Conservation (phyloP, 306 rosid species). For the Myrica gale region DNA sequence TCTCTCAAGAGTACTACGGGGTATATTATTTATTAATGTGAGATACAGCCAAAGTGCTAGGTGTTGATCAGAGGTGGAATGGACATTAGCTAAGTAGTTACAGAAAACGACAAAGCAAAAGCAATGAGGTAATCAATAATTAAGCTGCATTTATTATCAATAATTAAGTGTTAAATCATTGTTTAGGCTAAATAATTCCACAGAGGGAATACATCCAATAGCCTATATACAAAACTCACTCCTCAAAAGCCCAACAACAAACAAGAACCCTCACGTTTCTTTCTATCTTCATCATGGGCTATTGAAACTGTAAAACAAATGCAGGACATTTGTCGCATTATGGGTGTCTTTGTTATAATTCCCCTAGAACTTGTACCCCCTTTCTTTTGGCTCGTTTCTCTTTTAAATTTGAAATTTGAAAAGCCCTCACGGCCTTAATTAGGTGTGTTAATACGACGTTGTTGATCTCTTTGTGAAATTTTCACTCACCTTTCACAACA, state of each 20-base stretch:
- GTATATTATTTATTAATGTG: constrained; percentile 33
- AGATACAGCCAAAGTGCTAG: constrained; percentile 17
- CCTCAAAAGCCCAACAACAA: constrained; percentile 68
- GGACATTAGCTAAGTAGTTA: constrained; percentile 38
- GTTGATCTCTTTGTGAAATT: too few relatives aligned
- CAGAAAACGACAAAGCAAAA: constrained; percentile 59
- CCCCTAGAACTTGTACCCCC: constrained; percentile 17
- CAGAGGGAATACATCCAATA: constrained; percentile 53
- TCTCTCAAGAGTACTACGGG: constrained; percentile 4
- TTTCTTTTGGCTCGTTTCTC: constrained; percentile 18
- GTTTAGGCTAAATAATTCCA: constrained; percentile 37
- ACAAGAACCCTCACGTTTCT: constrained; percentile 53
- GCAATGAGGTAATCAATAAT: constrained; percentile 32
- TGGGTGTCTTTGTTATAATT: constrained; percentile 43
- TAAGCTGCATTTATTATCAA: constrained; percentile 32
- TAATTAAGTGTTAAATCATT: constrained; percentile 20
- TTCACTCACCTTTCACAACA: constrained; percentile 21
- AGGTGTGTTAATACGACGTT: too few relatives aligned
- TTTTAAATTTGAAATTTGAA: constrained; percentile 15
- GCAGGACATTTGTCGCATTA: constrained; percentile 45
- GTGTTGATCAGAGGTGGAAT: constrained; percentile 31
- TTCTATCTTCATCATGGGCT: constrained; percentile 29
- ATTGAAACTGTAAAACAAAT: constrained; percentile 25
- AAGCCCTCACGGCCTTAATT: too few relatives aligned
- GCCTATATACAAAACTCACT: constrained; percentile 69